phyloP scores from a whole-genome alignment of 192 early-diverging fungal genomes.

The Phycomyces blakesleeanus region DNA sequence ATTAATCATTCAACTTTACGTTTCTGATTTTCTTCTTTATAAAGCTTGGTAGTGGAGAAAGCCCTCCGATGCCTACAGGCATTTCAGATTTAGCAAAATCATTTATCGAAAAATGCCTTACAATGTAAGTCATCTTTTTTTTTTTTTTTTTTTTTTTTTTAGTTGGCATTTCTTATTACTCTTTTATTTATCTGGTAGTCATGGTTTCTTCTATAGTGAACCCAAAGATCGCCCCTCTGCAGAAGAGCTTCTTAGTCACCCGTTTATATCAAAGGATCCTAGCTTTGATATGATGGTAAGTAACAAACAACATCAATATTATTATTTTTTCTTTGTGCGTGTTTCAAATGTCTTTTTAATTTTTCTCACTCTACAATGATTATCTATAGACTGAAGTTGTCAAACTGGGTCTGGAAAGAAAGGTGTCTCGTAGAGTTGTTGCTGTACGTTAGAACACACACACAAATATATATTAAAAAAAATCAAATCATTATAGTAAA shows the following conservation, averaged over 20 bases:
- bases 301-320: background rate
- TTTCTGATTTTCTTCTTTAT: constrained; percentile 6
- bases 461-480: no score
- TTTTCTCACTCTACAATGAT: no score
- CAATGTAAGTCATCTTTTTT: constrained; percentile 47
- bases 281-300: constrained; percentile 45
- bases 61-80: constrained; percentile 72
- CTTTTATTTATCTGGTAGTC: no score
- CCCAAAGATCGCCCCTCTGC: constrained; percentile 75
- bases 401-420: no score
- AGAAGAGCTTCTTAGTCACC: constrained; percentile 56
- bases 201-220: no score
- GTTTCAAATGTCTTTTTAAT: no score
- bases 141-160: constrained; percentile 31
- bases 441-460: no score
- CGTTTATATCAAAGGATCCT: constrained; percentile 56
- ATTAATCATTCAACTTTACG: no score
- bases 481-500: no score
- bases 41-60: constrained; percentile 64
- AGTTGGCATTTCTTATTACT: constrained; percentile 38
- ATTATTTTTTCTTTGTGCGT: no score
- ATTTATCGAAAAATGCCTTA: constrained; percentile 75
- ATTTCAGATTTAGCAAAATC: constrained; percentile 62
- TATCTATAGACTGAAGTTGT: no score
- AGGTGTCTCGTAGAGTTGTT: no score